Evolutionary conservation across 2,329 filamentous ascomycete species (phyloP), one percentile per base, ranked within the genome.

Genomic region (Sclerotinia subarctica): DNA sequence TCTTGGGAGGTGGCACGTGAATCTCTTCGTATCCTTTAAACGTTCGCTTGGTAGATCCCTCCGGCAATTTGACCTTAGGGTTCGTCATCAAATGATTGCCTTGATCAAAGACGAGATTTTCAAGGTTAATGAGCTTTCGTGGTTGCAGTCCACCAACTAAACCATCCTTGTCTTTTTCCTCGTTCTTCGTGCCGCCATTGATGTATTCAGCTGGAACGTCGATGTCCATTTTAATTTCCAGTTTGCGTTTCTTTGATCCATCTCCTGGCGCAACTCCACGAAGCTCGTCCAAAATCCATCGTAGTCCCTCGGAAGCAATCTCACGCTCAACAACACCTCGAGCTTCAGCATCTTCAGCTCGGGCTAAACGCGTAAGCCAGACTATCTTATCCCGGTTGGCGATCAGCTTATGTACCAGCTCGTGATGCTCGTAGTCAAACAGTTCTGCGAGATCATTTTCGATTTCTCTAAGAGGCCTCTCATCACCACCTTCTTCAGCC

Each of bases 41-140:
- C 0, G 92, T 93, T 59, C 93, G 88, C 79, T 98, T 97, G 0
- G 92, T 97, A 2, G 95, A 97, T 15, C 95, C 95, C 77, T 97
- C 93, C 0, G 95, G 95, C 26, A 99, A 84, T 71, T 91, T 90
- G 58, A 99, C 95, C 77, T 93, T 97, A 8, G 93, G 91, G 75
- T 99, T 99, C n/a, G 95, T 98, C 94, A 98, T 99, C 54, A 99
- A 85, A 82, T 99, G 95, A 76, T 98, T 99, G 65, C 95, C 95
- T 80, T 98, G 94, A 74, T 98, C 95, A 77, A 99, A 99, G 51
- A 97, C 86, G 46, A 99, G 86, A 75, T 98, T 98, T 68, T 99
- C 94, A 64, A 99, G 83, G 77, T 98, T 98, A 78, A 99, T 93
- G 56, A 93, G 82, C 77, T 92, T 92, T 73, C 89, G 89, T 2